These are phyloP conservation scores for Spergularia marina DNA, from an alignment of 148 eudicot species.

Conservation along the genomic window DNA sequence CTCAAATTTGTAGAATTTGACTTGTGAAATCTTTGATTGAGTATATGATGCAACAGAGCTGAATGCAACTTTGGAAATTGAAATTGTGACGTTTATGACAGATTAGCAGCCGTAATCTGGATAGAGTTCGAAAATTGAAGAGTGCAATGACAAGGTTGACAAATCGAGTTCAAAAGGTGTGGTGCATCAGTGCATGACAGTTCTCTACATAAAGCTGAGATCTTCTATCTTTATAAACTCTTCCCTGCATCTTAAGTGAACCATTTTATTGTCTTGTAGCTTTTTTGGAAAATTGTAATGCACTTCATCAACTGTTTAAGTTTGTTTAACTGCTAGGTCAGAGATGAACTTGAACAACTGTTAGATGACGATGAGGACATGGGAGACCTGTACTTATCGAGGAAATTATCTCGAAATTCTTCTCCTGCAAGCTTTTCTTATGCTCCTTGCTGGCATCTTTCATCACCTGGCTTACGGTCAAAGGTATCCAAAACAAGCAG, in stretches of 20 bases:
- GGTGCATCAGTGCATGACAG: background rate
- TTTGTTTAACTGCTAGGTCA: constrained; percentile 41
- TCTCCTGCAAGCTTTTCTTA: constrained; percentile 39
- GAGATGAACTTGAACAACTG: constrained; percentile 85
- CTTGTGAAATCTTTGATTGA: background rate
- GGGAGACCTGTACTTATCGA: constrained; percentile 74
- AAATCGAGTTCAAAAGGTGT: constrained; percentile 77
- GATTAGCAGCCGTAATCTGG: constrained; percentile 93
- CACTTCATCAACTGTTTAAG: background rate
- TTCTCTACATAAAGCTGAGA: background rate
- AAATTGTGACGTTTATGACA: constrained; percentile 29
- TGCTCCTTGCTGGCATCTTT: constrained; percentile 48
- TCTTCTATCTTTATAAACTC: background rate
- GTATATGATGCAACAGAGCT: no score
- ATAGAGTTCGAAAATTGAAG: constrained; percentile 80
- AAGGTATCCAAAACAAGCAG: constrained; percentile 56
- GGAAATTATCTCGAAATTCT: constrained; percentile 43
- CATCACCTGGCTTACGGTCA: constrained; percentile 50
- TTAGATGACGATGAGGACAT: constrained; percentile 84
- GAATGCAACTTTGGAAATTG: background rate
- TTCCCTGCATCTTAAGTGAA: background rate
- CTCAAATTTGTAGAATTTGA: background rate
- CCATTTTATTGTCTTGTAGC: background rate
- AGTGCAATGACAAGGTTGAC: constrained; percentile 91
- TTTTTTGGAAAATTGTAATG: background rate